Conservation (phyloP, 768 basidiomycete species). For the Tephrocybe sp. region DNA sequence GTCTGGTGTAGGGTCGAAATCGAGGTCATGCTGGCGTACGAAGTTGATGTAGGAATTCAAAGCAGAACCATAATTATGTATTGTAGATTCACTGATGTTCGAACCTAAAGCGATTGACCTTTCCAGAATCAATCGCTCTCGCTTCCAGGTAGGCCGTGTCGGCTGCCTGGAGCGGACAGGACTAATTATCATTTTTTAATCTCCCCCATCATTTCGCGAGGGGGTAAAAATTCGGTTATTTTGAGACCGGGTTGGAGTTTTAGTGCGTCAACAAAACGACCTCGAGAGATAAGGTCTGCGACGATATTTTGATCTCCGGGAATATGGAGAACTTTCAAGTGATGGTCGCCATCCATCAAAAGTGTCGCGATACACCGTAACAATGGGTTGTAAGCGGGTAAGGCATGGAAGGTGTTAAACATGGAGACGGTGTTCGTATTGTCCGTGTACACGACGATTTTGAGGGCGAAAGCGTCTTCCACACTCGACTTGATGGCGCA, state of each 20-base stretch:
- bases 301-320: too few relatives aligned
- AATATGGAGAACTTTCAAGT: too few relatives aligned
- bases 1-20: constrained; percentile 29
- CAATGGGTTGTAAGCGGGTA: too few relatives aligned
- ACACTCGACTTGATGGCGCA: too few relatives aligned
- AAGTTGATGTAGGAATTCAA: too few relatives aligned
- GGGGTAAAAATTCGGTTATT: constrained; percentile 14
- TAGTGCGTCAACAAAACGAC: not conserved
- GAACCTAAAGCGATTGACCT: constrained; percentile 21
- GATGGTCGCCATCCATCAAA: too few relatives aligned
- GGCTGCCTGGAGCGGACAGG: constrained; percentile 29
- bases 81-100: constrained; percentile 23
- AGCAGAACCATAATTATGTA: too few relatives aligned
- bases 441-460: too few relatives aligned
- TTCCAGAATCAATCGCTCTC: constrained; percentile 28
- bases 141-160: constrained; percentile 28
- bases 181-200: constrained; percentile 15
- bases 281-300: constrained; percentile 20
- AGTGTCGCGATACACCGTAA: too few relatives aligned
- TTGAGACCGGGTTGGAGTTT: not conserved
- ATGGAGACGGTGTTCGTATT: too few relatives aligned
- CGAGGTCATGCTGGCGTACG: constrained; percentile 23
- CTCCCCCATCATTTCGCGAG: constrained; percentile 28
- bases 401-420: too few relatives aligned
- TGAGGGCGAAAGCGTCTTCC: too few relatives aligned